Conservation (phyloP, 1,139 yeast species). For the Pneumocystis carinii region DNA sequence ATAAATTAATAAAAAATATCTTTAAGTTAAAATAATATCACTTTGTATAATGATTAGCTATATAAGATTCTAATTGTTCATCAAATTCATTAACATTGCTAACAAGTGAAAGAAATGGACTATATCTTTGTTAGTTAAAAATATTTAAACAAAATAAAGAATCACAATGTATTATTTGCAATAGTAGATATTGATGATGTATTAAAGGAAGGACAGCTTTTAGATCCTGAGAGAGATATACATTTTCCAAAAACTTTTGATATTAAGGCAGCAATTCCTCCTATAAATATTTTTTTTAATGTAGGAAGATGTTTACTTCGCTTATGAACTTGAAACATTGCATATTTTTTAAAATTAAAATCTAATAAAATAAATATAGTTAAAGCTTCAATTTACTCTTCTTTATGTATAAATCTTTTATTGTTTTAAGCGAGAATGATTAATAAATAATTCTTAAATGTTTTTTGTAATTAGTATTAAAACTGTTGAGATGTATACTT, state of each 20-base stretch:
- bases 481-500: neutral
- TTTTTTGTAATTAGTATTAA: neutral
- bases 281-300: neutral
- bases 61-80: neutral
- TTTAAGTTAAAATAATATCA: neutral
- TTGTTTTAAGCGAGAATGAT: neutral
- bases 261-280: neutral
- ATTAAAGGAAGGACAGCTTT: constrained; percentile 1
- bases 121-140: neutral
- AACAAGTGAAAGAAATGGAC: neutral
- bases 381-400: neutral
- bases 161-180: neutral
- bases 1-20: neutral
- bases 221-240: neutral
- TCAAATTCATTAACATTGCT: neutral
- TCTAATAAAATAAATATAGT: neutral
- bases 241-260: neutral
- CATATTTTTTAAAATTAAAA: neutral
- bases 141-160: neutral
- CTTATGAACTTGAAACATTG: neutral
- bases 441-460: neutral
- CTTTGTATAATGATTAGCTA: neutral
- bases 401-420: neutral
- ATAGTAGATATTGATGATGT: constrained; percentile 1
- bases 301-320: neutral